Conservation (phyloP, 345 rosid genomes). For the Ceriops zippeliana region DNA sequence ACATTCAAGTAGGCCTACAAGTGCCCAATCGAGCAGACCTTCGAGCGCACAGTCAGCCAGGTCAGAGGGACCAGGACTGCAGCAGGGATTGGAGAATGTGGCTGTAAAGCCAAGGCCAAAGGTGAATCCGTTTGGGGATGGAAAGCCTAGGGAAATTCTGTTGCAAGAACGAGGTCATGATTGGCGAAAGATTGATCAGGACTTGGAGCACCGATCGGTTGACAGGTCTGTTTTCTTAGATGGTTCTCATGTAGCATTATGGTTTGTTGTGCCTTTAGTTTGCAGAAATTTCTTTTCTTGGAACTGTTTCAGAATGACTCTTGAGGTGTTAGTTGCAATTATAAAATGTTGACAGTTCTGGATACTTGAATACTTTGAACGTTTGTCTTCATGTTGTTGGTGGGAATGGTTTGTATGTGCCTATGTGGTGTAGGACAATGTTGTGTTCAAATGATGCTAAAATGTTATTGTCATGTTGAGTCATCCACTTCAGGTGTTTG, state of each 20-base stretch:
- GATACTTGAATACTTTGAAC: not conserved
- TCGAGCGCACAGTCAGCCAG: slow-evolving; percentile 77
- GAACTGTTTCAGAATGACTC: not conserved
- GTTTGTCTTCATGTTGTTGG: not conserved
- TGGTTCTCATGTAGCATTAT: slow-evolving; percentile 6
- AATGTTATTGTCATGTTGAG: not conserved
- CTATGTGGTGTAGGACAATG: not conserved
- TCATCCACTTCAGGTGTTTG: not conserved
- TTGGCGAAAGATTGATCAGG: slow-evolving; percentile 88
- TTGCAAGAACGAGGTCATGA: slow-evolving; percentile 80
- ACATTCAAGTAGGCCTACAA: slow-evolving; percentile 70
- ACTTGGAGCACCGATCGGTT: slow-evolving; percentile 79
- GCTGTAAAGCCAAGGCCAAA: slow-evolving; percentile 61
- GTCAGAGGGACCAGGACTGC: slow-evolving; percentile 61
- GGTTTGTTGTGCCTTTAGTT: not conserved
- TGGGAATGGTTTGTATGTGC: no score
- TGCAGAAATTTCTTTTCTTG: slow-evolving; percentile 1
- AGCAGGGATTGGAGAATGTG: slow-evolving; percentile 51
- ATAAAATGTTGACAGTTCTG: not conserved
- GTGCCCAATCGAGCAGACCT: slow-evolving; percentile 90
- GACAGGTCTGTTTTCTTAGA: slow-evolving; percentile 51
- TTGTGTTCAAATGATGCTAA: not conserved
- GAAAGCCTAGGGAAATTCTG: slow-evolving; percentile 92
- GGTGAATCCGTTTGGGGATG: slow-evolving; percentile 94
- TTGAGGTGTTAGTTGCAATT: not conserved